Evolutionary conservation across 805 yeast species (phyloP), one percentile per base, ranked within the genome.

Genomic region (Kodamaea nitidulidarum): DNA sequence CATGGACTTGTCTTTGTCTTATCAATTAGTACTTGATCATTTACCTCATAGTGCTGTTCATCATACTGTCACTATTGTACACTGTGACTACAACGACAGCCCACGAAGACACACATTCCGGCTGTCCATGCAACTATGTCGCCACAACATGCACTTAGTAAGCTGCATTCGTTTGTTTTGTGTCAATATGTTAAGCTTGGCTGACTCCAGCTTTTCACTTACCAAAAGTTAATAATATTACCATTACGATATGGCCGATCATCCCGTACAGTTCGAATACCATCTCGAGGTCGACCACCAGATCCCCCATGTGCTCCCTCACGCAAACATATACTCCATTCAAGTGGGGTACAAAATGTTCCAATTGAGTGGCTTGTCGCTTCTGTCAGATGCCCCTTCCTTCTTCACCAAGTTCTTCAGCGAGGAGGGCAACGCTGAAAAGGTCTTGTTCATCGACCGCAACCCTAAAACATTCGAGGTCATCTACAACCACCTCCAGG

Each of bases 361-460:
- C 57, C 65, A 70, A n/a, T 49, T 82, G 12, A 80, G 88, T 52
- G 96, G 96, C 1, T 90, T 93, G 0, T 86, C 95, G 2, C 61
- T 88, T 27, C 82, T 88, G 17, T 84, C 84, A 2, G 96, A 88
- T 61, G 81, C 82, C 0, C 97, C 97, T 0, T 85, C 95, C 4
- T 88, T 84, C 56, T 90, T 88, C 65, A 87, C 96, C 2, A 67
- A 73, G 18, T 86, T 68, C 62, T 88, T 88, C 56, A 49, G 51
- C 4, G 52, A 63, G 15, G 58, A 60, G 5, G 65, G 50, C 2
- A 72, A 71, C 42, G 54, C 54, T 7, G 65, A 62, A 7, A 67
- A 64, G 28, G 61, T 72, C 0, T 56, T 86, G 7, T 78, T 77
- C 50, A 77, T 88, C 39, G 96, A 88, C 57, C 65, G 96, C 26